Conservation (phyloP, 78 protist species). For the Emiliania huxleyi region DNA sequence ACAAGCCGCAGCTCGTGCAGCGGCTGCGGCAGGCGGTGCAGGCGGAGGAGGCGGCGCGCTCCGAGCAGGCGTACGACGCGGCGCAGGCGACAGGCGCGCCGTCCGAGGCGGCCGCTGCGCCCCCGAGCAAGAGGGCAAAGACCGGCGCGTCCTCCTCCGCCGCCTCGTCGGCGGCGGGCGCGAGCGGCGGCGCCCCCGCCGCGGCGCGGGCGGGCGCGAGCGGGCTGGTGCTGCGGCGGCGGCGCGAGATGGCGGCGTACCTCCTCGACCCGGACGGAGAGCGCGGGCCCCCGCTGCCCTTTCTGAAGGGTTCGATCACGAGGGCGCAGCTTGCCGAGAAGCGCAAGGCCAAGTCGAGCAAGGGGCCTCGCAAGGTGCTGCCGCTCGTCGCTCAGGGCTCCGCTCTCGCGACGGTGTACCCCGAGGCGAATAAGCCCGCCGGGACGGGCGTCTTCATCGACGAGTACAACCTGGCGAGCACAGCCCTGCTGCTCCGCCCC, state of each 20-base stretch:
- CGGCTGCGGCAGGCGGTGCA: not conserved
- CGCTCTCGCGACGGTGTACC: not conserved
- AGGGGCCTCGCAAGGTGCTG: not conserved
- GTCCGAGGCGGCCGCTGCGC: not conserved
- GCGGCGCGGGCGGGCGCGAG: not conserved
- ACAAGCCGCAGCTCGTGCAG: not conserved
- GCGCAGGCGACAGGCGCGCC: not conserved
- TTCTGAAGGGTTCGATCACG: not conserved
- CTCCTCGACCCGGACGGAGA: not conserved
- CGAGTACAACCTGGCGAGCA: conserved; percentile 18
- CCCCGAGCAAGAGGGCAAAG: not conserved
- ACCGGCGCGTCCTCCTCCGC: not conserved
- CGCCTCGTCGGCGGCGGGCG: not conserved
- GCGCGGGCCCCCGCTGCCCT: not conserved
- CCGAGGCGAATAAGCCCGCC: not conserved
- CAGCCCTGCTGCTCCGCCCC: not conserved
- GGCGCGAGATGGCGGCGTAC: not conserved
- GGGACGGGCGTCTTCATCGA: not conserved
- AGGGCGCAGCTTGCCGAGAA: not conserved
- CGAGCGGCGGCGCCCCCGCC: not conserved
- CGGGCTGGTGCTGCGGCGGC: not conserved
- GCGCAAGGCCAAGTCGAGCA: not conserved
- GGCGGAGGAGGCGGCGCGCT: not conserved
- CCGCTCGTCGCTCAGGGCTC: not conserved
- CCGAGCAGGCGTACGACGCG: not conserved